phyloP scores from a whole-genome alignment of 768 basidiomycete species.

The Podaxis pistillaris region DNA sequence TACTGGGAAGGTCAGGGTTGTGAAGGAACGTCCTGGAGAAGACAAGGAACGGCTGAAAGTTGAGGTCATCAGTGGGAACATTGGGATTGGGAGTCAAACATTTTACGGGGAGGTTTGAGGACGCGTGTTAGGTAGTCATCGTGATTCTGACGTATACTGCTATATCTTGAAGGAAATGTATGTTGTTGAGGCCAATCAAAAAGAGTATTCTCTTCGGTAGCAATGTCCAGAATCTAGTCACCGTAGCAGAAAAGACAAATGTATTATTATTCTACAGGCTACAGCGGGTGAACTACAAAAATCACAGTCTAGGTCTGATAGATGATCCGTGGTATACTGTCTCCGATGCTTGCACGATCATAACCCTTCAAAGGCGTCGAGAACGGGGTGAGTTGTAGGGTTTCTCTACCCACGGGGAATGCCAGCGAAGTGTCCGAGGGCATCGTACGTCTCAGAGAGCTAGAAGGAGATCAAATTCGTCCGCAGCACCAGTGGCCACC shows the following conservation, averaged over 20 bases:
- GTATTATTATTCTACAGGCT: not conserved
- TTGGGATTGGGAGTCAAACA: slow-evolving; percentile 10
- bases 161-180: not conserved
- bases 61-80: slow-evolving; percentile 14
- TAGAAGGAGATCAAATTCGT: not conserved
- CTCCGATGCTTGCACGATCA: too few relatives aligned
- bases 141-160: not conserved
- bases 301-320: not conserved
- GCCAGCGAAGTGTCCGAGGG: not conserved
- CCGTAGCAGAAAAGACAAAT: not conserved
- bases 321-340: not conserved
- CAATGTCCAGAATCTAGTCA: not conserved
- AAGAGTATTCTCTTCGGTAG: not conserved
- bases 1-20: slow-evolving; percentile 40
- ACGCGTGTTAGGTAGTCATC: not conserved
- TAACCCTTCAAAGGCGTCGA: too few relatives aligned
- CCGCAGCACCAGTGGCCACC: not conserved
- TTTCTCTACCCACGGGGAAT: not conserved
- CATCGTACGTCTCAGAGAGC: not conserved
- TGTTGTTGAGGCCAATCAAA: not conserved
- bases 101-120: slow-evolving; percentile 7
- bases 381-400: not conserved
- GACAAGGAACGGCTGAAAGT: slow-evolving; percentile 3
- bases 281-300: not conserved
- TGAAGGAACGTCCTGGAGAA: slow-evolving; percentile 1